Base-by-base conservation (phyloP, 2,329 filamentous ascomycete genomes). In the Xylaria sp. region DNA sequence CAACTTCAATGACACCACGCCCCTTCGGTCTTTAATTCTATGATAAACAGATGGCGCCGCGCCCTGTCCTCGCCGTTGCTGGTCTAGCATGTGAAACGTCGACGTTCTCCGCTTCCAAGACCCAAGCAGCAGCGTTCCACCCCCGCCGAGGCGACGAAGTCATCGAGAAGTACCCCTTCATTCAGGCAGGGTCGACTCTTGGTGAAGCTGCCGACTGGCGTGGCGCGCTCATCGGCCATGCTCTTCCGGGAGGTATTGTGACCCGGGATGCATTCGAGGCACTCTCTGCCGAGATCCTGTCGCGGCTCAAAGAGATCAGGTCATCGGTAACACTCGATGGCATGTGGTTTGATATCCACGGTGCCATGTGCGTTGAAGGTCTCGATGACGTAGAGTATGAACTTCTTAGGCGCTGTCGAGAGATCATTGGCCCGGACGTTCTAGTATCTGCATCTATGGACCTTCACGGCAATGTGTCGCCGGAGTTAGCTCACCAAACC, bases 341-440 rank as follows among this genome's bases (percentile, higher is more conserved):
- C 1, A 73, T 88, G 8, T 88, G 85, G 85, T 85, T 86, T 64
- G 85, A 87, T 68, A 87, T 88, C 36, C 86, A 88, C 70, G 86
- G 86, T 15, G 86, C 86, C 3, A 87, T 88, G 85, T 84, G 82
- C 54, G 85, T 87, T 0, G 83, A 86, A 43, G 84, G 78, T 0
- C 63, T 86, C 5, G 81, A 84, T 46, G 86, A 88, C 71, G 77
- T 75, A 1, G 86, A 88, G 67, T 80, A 79, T 1, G 82, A 86
- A 63, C 81, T 87, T 33, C 77, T 87, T 23, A 74, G 75, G 13
- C 82, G 84, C 0, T 80, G 86, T 13, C 79, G 85, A 2, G 67
- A 58, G 0, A 81, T 86, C 2, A 80, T 86, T 23, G 85, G 86
- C 0, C 75, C 80, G 0, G 73, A 81, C 23, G 83, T 84, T 8